These are phyloP conservation scores for Echites panduratus DNA, from an alignment of 257 asterid genomes.

Conservation along the genomic window DNA sequence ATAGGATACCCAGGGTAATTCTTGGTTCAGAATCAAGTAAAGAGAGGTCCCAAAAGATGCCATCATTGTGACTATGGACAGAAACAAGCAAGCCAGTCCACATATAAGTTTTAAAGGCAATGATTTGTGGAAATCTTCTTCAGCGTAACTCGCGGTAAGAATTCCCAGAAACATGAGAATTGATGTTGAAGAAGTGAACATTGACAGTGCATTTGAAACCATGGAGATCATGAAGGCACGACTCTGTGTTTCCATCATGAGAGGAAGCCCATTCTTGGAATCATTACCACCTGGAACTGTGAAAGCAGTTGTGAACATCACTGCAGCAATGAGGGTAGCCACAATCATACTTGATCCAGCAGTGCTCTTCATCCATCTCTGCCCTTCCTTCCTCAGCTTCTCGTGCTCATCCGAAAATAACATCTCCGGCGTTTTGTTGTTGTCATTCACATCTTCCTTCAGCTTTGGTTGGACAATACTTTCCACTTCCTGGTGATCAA, in stretches of 20 bases:
- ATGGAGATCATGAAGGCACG: slow-evolving; percentile 19
- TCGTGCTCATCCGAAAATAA: slow-evolving; percentile 26
- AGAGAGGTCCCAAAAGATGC: slow-evolving; percentile 26
- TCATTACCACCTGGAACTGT: slow-evolving; percentile 31
- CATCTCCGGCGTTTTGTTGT: slow-evolving; percentile 6
- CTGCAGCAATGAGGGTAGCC: slow-evolving; percentile 30
- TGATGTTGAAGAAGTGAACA: slow-evolving; percentile 27
- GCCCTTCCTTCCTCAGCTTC: slow-evolving; percentile 23
- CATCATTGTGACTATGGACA: slow-evolving; percentile 27
- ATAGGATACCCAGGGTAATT: slow-evolving; percentile 11
- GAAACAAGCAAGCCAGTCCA: slow-evolving; percentile 20
- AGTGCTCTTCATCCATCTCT: slow-evolving; percentile 35
- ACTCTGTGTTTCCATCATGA: slow-evolving; percentile 7
- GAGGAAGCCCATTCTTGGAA: slow-evolving; percentile 16
- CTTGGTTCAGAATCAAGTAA: slow-evolving; percentile 17
- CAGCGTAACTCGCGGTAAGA: slow-evolving; percentile 27
- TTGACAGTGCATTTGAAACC: slow-evolving; percentile 16
- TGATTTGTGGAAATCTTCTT: slow-evolving; percentile 20
- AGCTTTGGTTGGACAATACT: slow-evolving; percentile 25
- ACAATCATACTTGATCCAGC: slow-evolving; percentile 35
- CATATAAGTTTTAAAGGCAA: slow-evolving; percentile 21
- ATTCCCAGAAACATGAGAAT: slow-evolving; percentile 24
- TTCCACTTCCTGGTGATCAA: slow-evolving; percentile 28
- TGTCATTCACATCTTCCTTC: slow-evolving; percentile 19
- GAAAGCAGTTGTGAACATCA: slow-evolving; percentile 32